phyloP scores from a whole-genome alignment of 495 filamentous ascomycete genomes.

The Baudoinia panamericana region DNA sequence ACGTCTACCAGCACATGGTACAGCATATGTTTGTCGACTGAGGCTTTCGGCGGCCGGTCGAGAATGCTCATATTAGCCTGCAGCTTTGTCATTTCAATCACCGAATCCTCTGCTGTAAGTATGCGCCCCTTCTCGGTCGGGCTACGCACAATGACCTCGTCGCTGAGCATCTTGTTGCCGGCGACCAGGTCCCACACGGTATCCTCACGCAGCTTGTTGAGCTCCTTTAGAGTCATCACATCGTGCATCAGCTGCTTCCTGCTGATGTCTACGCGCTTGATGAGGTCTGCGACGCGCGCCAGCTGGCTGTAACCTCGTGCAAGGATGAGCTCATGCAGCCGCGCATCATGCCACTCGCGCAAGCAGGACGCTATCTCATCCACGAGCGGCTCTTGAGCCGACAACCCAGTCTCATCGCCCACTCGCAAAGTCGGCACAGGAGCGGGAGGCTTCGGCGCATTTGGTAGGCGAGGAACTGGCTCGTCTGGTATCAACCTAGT shows the following conservation, averaged over 20 bases:
- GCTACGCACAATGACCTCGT: conserved; percentile 87
- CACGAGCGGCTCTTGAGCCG: conserved; percentile 76
- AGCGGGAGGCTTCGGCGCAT: conserved; percentile 65
- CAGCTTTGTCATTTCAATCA: conserved; percentile 76
- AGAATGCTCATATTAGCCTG: conserved; percentile 95
- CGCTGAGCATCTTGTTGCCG: conserved; percentile 83
- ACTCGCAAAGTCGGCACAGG: conserved; percentile 96
- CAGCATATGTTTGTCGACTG: conserved; percentile 55
- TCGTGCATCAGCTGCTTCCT: conserved; percentile 84
- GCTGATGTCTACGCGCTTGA: conserved; percentile 66
- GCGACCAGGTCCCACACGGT: conserved; percentile 90
- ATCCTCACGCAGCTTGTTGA: conserved; percentile 58
- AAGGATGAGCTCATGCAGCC: conserved; percentile 86
- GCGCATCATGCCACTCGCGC: conserved; percentile 94
- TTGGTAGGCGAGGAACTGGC: conserved; percentile 38
- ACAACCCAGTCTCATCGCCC: conserved; percentile 88
- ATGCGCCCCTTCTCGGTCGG: conserved; percentile 70
- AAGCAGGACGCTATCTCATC: conserved; percentile 95
- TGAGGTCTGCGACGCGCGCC: conserved; percentile 65
- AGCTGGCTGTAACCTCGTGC: conserved; percentile 65
- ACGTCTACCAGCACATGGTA: conserved; percentile 81
- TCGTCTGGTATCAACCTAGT: conserved; percentile 6
- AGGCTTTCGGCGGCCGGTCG: conserved; percentile 54
- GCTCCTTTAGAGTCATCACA: conserved; percentile 76
- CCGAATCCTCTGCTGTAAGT: conserved; percentile 82